phyloP scores from a whole-genome alignment of 2,329 filamentous ascomycete species.

The Akanthomyces lecanii region DNA sequence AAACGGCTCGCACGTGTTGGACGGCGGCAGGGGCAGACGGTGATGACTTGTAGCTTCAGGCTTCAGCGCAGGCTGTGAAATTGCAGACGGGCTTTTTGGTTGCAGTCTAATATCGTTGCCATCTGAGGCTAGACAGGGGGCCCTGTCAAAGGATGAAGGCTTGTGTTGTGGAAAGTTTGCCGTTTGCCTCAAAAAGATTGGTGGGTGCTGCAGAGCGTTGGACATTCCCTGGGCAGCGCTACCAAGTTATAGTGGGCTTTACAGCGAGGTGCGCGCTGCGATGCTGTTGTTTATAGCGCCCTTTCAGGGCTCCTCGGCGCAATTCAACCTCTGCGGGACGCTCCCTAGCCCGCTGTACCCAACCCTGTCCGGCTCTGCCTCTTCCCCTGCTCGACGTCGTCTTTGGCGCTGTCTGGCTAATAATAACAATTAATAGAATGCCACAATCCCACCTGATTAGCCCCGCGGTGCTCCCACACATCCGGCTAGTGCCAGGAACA shows the following conservation, averaged over 20 bases:
- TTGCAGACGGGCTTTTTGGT: constrained; percentile 4
- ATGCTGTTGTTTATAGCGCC: not conserved
- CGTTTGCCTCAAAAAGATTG: too few species aligned
- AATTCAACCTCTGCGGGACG: constrained; percentile 9
- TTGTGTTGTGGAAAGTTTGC: too few species aligned
- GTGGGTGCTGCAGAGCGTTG: not conserved
- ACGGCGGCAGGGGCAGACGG: not conserved
- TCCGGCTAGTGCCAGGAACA: constrained; percentile 4
- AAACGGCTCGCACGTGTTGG: constrained; percentile 1
- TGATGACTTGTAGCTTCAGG: not conserved
- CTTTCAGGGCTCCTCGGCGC: not conserved
- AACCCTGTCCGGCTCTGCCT: not conserved
- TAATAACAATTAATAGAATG: constrained; percentile 2
- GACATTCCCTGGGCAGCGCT: not conserved
- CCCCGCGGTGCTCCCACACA: not conserved
- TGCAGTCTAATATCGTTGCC: constrained; percentile 6
- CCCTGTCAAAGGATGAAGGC: not conserved
- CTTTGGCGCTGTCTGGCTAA: not conserved
- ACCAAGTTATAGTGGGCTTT: not conserved
- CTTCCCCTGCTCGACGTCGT: not conserved
- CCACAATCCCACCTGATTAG: constrained; percentile 3
- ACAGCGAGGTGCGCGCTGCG: not conserved
- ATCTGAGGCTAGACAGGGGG: constrained; percentile 11
- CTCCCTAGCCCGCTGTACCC: not conserved
- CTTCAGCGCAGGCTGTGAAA: not conserved